Evolutionary conservation across 1,139 yeast species (phyloP).

Genomic region (Candida glucosophila): DNA sequence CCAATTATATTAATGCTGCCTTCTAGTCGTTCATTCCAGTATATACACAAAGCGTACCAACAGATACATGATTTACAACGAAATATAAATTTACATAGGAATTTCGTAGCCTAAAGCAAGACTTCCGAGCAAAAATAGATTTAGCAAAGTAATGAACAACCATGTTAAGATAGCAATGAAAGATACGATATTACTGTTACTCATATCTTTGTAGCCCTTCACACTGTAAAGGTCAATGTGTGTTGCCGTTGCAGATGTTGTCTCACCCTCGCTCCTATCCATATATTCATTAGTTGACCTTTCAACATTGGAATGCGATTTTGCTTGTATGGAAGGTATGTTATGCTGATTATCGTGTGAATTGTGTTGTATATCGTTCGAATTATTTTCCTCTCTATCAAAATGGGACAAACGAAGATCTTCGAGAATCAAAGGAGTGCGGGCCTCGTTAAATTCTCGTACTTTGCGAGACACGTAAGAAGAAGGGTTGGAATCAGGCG

Average conservation of each 20-base stretch:
- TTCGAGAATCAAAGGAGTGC: slow-evolving; percentile 13
- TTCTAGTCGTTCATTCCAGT: no score
- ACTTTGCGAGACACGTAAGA: slow-evolving; percentile 17
- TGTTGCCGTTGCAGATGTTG: slow-evolving; percentile 5
- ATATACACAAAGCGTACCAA: background rate
- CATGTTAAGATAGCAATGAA: slow-evolving; percentile 39
- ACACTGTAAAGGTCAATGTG: slow-evolving; percentile 9
- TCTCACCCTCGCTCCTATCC: slow-evolving; percentile 2
- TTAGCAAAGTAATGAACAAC: slow-evolving; percentile 44
- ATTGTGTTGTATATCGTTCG: slow-evolving; percentile 10
- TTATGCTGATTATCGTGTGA: slow-evolving; percentile 1
- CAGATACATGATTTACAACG: background rate
- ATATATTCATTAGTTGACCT: background rate
- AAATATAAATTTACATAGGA: slow-evolving; percentile 14
- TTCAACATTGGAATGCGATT: slow-evolving; percentile 1
- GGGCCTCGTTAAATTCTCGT: slow-evolving; percentile 14
- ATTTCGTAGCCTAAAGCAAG: slow-evolving; percentile 37
- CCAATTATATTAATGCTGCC: no score
- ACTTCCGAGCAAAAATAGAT: slow-evolving; percentile 42
- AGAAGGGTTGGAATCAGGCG: slow-evolving; percentile 1
- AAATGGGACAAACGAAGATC: slow-evolving; percentile 37
- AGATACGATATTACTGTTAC: slow-evolving; percentile 41
- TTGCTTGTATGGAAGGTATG: slow-evolving; percentile 1
- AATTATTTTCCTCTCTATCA: slow-evolving; percentile 33
- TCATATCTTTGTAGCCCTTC: slow-evolving; percentile 41